phyloP scores from a whole-genome alignment of 495 filamentous ascomycete species.

The Neurospora sp. region DNA sequence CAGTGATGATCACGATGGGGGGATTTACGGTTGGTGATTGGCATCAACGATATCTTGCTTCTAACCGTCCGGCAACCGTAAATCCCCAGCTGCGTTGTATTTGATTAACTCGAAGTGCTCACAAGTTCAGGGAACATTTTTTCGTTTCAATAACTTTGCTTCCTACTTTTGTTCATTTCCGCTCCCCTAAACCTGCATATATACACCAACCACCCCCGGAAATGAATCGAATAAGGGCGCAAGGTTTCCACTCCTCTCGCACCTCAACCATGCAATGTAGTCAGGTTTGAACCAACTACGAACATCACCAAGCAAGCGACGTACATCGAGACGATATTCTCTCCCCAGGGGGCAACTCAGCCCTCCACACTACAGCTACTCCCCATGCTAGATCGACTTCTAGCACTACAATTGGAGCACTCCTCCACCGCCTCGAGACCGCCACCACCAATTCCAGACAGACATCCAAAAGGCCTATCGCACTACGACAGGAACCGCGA shows the following conservation, averaged over 20 bases:
- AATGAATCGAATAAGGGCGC: not conserved
- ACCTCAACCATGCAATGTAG: not conserved
- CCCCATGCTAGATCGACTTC: not conserved
- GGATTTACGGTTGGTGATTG: not conserved
- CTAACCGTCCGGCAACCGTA: not conserved
- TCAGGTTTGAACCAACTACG: not conserved
- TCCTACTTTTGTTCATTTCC: not conserved
- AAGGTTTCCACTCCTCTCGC: not conserved
- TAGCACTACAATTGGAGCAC: not conserved
- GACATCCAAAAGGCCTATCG: not conserved
- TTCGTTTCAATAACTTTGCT: not conserved
- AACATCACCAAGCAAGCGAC: not conserved
- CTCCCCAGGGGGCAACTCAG: not conserved
- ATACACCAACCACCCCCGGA: not conserved
- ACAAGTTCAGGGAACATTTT: not conserved
- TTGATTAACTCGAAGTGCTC: too few relatives aligned
- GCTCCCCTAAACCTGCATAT: not conserved
- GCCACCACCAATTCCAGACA: not conserved
- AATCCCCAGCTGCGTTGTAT: not conserved
- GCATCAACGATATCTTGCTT: not conserved
- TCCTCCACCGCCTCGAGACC: not conserved
- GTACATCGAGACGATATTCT: not conserved
- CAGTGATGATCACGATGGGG: not conserved
- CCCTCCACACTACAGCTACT: not conserved
- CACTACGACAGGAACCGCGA: constrained; percentile 28